Base-by-base conservation (phyloP, 805 yeast species). In the Ogataea minuta region DNA sequence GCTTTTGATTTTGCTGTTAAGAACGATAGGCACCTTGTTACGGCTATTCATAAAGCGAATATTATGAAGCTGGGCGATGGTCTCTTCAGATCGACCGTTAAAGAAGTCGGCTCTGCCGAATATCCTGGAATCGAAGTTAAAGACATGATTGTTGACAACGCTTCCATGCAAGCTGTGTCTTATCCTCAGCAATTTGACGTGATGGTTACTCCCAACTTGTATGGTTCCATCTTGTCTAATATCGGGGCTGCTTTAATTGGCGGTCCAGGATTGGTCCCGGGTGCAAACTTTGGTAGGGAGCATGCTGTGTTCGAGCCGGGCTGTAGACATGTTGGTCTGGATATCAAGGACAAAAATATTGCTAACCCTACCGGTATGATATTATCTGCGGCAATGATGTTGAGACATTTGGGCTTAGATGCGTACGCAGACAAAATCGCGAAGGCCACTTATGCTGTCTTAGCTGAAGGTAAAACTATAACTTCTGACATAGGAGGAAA, bases 351-450 rank as follows among this genome's bases (percentile, higher is more conserved):
- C 63, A 79, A 86, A 70, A 85, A 88, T 75, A 76, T 87, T 50
- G 98, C 98, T 51, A 91, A 91, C 81, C 99, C 99, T 65, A 87
- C 97, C 47, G 98, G 96, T 55, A 84, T 91, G 91, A 84, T 91
- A 59, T 75, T 93, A 60, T 87, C 96, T 44, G 78, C 96, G 31
- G 71, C 90, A 49, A 80, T 91, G 84, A 68, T 91, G 82, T 79
- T 91, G 72, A 86, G 96, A 73, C 99, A 91, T 70, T 77, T 91
- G 62, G 97, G 97, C 52, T 76, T 91, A 57, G 87, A 83, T 59
- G 72, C 73, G 34, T 74, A 81, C 52, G 96, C 97, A 54, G 86
- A 85, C 70, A 84, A 79, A 63, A 88, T 91, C 64, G 76, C 95
- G 38, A 70, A 76, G 58, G 98, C 98, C 41, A 90, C 95, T 49